Evolutionary conservation across 1,284 basidiomycete species (phyloP).

Genomic region (Hemileia vastatrix): DNA sequence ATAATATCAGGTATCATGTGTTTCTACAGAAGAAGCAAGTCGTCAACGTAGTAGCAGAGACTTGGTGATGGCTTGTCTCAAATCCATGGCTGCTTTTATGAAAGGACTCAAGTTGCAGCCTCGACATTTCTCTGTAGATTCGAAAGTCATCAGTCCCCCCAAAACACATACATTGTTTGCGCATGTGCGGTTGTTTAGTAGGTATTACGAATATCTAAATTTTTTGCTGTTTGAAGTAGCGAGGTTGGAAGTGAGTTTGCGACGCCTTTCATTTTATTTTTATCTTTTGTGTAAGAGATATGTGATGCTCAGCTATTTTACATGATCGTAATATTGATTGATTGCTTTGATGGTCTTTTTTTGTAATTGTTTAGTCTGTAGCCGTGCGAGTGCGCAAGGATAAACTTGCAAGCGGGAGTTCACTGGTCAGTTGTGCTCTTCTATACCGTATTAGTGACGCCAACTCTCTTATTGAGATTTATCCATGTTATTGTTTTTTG

Average conservation of each 20-base stretch:
- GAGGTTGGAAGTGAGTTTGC: slow-evolving; percentile 11
- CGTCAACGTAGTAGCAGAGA: slow-evolving; percentile 70
- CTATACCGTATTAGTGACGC: neutral
- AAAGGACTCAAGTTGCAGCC: slow-evolving; percentile 63
- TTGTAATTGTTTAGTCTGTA: slow-evolving; percentile 12
- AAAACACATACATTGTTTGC: neutral
- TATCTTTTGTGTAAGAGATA: neutral
- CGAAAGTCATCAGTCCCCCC: neutral
- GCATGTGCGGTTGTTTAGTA: slow-evolving; percentile 18
- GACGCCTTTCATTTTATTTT: neutral
- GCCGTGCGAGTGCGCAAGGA: slow-evolving; percentile 14
- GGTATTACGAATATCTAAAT: slow-evolving; percentile 21
- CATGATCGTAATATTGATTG: neutral
- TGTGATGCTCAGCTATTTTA: neutral
- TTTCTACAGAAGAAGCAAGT: slow-evolving; percentile 47
- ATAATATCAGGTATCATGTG: slow-evolving; percentile 13
- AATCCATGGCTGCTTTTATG: slow-evolving; percentile 62
- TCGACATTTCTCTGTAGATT: slow-evolving; percentile 48
- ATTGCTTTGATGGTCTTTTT: neutral
- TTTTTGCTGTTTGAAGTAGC: slow-evolving; percentile 17
- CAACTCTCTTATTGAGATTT: neutral
- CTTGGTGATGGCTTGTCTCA: slow-evolving; percentile 61
- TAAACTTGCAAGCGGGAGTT: slow-evolving; percentile 9
- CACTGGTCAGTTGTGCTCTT: neutral
- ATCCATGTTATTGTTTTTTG: neutral